phyloP scores from a whole-genome alignment of 352 stramenopile genomes.

The Globisporangium orthogonon region DNA sequence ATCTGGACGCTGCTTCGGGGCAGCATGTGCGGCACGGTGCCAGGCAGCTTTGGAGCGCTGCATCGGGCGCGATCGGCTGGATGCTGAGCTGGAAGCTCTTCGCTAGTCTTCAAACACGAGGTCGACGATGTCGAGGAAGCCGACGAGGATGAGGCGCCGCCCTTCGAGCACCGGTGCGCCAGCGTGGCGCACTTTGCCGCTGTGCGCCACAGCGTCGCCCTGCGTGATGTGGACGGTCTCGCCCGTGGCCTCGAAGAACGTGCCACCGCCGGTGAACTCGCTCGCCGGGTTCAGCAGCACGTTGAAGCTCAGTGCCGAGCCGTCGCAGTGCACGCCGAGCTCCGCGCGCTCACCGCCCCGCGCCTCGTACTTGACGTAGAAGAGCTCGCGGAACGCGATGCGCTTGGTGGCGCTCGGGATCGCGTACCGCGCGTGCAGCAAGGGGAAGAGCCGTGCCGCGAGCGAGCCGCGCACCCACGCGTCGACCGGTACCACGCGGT shows the following conservation, averaged over 20 bases:
- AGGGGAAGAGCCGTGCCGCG: constrained; percentile 43
- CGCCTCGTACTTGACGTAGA: constrained; percentile 87
- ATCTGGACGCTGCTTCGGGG: too few relatives aligned
- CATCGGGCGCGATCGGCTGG: too few relatives aligned
- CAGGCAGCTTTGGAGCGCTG: too few relatives aligned
- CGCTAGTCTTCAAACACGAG: constrained; percentile 16
- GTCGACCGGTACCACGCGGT: constrained; percentile 59
- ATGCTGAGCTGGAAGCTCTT: too few relatives aligned
- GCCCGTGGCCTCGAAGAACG: constrained; percentile 84
- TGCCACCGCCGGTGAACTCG: constrained; percentile 90
- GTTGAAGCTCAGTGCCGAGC: constrained; percentile 94
- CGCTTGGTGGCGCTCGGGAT: constrained; percentile 26
- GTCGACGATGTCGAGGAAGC: constrained; percentile 87
- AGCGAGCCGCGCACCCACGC: constrained; percentile 58
- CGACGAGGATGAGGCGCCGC: constrained; percentile 87
- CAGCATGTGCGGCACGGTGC: too few relatives aligned
- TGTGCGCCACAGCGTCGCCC: constrained; percentile 89
- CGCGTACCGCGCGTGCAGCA: constrained; percentile 37
- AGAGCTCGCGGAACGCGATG: constrained; percentile 81
- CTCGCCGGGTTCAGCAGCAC: constrained; percentile 75
- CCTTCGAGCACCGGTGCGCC: constrained; percentile 81
- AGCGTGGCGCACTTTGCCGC: constrained; percentile 90
- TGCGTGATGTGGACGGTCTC: constrained; percentile 65
- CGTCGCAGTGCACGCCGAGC: constrained; percentile 89
- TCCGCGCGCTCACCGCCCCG: constrained; percentile 46